These are phyloP conservation scores for Leccinum truebloodii DNA, from an alignment of 768 basidiomycete species.

Conservation along the genomic window DNA sequence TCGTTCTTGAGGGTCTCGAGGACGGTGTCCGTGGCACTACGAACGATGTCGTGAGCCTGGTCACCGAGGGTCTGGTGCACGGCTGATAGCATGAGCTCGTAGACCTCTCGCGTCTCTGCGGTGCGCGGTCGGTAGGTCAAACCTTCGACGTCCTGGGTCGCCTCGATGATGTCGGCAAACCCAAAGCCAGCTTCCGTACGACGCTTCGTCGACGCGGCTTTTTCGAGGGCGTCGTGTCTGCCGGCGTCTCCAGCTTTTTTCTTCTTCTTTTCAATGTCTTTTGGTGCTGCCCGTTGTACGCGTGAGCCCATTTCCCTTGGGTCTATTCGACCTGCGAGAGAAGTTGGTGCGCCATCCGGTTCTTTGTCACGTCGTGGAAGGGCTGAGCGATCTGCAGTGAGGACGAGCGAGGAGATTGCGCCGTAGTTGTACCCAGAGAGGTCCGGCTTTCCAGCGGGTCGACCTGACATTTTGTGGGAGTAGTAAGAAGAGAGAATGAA, in stretches of 20 bases:
- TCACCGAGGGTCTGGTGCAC: slow-evolving; percentile 88
- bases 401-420: slow-evolving; percentile 90
- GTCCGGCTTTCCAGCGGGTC: slow-evolving; percentile 63
- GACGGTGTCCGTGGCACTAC: slow-evolving; percentile 92
- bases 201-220: slow-evolving; percentile 53
- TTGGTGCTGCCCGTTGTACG: slow-evolving; percentile 77
- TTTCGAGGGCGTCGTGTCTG: slow-evolving; percentile 57
- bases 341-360: slow-evolving; percentile 94
- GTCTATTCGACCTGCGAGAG: slow-evolving; percentile 79
- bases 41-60: slow-evolving; percentile 93
- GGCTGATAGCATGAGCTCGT: slow-evolving; percentile 83
- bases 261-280: slow-evolving; percentile 93
- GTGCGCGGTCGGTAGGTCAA: slow-evolving; percentile 91
- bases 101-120: slow-evolving; percentile 91
- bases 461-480: slow-evolving; percentile 37
- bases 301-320: slow-evolving; percentile 92
- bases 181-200: slow-evolving; percentile 69
- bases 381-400: slow-evolving; percentile 85
- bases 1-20: slow-evolving; percentile 89
- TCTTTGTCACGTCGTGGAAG: slow-evolving; percentile 90
- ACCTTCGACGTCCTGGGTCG: slow-evolving; percentile 91
- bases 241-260: slow-evolving; percentile 66
- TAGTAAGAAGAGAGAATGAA: neutral
- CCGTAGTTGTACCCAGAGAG: slow-evolving; percentile 94
- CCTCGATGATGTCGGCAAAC: slow-evolving; percentile 90